Conservation (phyloP, 2,329 filamentous ascomycete genomes). For the Ilyonectria sp. region DNA sequence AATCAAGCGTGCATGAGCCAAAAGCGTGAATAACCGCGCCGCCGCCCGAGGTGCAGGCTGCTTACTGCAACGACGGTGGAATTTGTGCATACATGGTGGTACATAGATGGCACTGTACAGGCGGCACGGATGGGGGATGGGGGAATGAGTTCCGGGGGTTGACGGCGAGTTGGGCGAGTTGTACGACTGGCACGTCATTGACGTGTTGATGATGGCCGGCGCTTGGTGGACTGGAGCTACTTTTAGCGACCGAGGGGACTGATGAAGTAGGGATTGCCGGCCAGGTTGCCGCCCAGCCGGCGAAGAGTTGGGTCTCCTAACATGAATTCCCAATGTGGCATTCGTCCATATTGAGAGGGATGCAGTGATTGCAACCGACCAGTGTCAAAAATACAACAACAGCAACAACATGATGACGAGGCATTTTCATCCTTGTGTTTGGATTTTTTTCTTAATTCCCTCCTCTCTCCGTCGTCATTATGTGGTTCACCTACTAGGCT, state of each 20-base stretch:
- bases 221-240: not conserved
- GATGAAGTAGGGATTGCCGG: constrained; percentile 12
- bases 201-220: constrained; percentile 7
- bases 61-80: not conserved
- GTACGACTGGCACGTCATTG: no score
- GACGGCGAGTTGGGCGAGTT: no score
- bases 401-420: constrained; percentile 8
- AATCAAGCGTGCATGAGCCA: not conserved
- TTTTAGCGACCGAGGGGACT: constrained; percentile 16
- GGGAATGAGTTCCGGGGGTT: no score
- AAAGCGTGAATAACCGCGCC: not conserved
- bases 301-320: not conserved
- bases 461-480: constrained; percentile 1
- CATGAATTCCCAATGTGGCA: not conserved
- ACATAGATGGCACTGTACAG: no score
- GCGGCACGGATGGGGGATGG: no score
- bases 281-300: not conserved
- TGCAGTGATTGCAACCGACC: not conserved
- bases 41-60: not conserved
- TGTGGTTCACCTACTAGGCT: not conserved
- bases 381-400: not conserved
- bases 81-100: no score
- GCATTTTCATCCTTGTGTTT: constrained; percentile 20
- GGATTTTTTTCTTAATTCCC: constrained; percentile 1
- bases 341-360: not conserved